Percentiles rank a stretch among this genome's conserved stretches.
Conservation (phyloP, 352 stramenopile genomes). For the Plasmopara muralis region DNA sequence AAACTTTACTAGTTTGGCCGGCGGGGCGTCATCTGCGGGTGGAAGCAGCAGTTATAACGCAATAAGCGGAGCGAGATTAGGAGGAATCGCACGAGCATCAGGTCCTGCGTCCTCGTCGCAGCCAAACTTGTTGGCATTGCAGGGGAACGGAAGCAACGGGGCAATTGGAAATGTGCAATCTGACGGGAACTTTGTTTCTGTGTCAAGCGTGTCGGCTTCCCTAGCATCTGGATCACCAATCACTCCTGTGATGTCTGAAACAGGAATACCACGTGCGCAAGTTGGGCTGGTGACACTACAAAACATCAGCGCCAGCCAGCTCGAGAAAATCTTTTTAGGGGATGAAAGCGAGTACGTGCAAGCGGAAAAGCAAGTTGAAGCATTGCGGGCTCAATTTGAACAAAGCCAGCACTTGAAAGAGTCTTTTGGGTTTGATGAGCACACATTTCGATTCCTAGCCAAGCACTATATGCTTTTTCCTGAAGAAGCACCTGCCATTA, state of each 20-base stretch:
- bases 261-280: slow-evolving; percentile 39
- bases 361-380: slow-evolving; percentile 46
- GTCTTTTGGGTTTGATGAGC: slow-evolving; percentile 81
- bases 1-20: slow-evolving; percentile 22
- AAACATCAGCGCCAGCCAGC: slow-evolving; percentile 49
- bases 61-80: slow-evolving; percentile 7
- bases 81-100: slow-evolving; percentile 17
- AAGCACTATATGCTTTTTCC: slow-evolving; percentile 60
- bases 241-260: slow-evolving; percentile 33
- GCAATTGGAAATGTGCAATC: slow-evolving; percentile 3
- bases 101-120: slow-evolving; percentile 20
- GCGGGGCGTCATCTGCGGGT: slow-evolving; percentile 5
- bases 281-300: slow-evolving; percentile 72
- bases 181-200: slow-evolving; percentile 29
- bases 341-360: slow-evolving; percentile 52
- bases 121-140: slow-evolving; percentile 14
- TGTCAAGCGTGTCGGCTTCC: slow-evolving; percentile 31
- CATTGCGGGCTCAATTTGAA: slow-evolving; percentile 61
- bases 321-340: slow-evolving; percentile 68
- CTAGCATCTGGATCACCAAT: slow-evolving; percentile 29
- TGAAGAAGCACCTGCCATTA: slow-evolving; percentile 5
- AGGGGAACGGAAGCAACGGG: slow-evolving; percentile 9
- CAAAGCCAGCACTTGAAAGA: slow-evolving; percentile 63
- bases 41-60: slow-evolving; percentile 26
- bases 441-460: slow-evolving; percentile 78